Percentiles rank a stretch among this genome's conserved stretches.
phyloP scores from a whole-genome alignment of 345 rosid genomes.

The Lumnitzera racemosa region DNA sequence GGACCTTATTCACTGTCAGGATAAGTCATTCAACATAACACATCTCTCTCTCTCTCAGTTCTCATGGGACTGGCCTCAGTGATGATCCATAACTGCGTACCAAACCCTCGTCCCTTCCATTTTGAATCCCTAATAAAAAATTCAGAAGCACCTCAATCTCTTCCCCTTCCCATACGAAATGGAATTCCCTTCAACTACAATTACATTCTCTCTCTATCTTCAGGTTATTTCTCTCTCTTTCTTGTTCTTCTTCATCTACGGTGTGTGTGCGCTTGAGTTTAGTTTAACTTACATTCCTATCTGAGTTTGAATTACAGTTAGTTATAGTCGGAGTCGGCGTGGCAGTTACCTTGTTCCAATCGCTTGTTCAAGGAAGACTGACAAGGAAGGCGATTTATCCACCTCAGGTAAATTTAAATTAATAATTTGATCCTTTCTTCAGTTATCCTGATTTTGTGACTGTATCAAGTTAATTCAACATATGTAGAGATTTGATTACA shows the following conservation, averaged over 20 bases:
- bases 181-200: conserved; percentile 25
- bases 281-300: background rate
- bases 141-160: conserved; percentile 19
- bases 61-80: conserved; percentile 62
- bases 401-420: conserved; percentile 34
- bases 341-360: conserved; percentile 13
- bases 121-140: conserved; percentile 33
- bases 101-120: conserved; percentile 6
- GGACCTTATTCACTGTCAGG: too few relatives aligned
- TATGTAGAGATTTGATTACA: background rate
- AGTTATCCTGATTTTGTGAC: background rate
- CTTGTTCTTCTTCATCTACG: background rate
- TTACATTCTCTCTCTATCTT: conserved; percentile 12
- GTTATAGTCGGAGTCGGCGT: conserved; percentile 15
- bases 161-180: conserved; percentile 27
- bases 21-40: too few relatives aligned
- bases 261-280: background rate
- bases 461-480: background rate
- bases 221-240: conserved; percentile 21
- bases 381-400: conserved; percentile 53
- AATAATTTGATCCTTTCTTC: background rate
- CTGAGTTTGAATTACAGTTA: conserved; percentile 7
- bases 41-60: too few relatives aligned
- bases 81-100: conserved; percentile 32
- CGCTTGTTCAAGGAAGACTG: conserved; percentile 38